Percentiles rank a stretch among this genome's conserved stretches.
These are phyloP conservation scores for Sporothrix luriei DNA, from an alignment of 2,329 filamentous ascomycete genomes.

Conservation along the genomic window DNA sequence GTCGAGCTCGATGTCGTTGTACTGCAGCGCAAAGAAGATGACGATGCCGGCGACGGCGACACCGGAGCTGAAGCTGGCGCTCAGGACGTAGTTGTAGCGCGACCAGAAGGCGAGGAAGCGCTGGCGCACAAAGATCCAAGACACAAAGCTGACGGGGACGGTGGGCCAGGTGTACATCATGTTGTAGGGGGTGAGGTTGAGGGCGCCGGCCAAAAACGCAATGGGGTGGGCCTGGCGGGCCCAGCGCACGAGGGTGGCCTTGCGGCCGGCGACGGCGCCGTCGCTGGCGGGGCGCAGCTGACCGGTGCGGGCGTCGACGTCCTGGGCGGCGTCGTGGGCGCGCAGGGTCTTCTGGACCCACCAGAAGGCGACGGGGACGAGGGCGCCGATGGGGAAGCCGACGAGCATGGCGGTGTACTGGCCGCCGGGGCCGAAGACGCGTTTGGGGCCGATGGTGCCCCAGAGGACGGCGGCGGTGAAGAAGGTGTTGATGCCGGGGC, in stretches of 20 bases:
- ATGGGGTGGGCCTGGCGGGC: constrained; percentile 46
- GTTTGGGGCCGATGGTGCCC: constrained; percentile 61
- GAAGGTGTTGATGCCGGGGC: constrained; percentile 62
- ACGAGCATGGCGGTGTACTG: constrained; percentile 53
- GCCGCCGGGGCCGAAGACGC: constrained; percentile 54
- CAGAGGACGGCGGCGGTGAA: constrained; percentile 63
- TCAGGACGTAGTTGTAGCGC: constrained; percentile 50
- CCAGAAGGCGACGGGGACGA: constrained; percentile 50
- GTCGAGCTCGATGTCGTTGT: constrained; percentile 46
- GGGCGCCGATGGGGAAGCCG: constrained; percentile 55
- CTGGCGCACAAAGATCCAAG: constrained; percentile 49
- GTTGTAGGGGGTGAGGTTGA: constrained; percentile 47
- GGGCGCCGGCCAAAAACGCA: constrained; percentile 44
- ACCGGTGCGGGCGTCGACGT: neutral
- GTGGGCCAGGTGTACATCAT: constrained; percentile 50
- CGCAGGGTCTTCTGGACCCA: constrained; percentile 37
- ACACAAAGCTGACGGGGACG: constrained; percentile 48
- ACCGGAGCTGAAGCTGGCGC: constrained; percentile 44
- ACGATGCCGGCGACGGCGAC: constrained; percentile 56
- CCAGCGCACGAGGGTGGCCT: constrained; percentile 13
- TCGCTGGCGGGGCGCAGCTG: neutral
- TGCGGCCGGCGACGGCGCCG: neutral
- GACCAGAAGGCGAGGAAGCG: constrained; percentile 39
- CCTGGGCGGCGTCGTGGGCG: constrained; percentile 4
- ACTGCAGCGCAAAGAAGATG: constrained; percentile 58